Evolutionary conservation across 371 early-diverging fungal species (phyloP).

Genomic region (Mortierella sp.): DNA sequence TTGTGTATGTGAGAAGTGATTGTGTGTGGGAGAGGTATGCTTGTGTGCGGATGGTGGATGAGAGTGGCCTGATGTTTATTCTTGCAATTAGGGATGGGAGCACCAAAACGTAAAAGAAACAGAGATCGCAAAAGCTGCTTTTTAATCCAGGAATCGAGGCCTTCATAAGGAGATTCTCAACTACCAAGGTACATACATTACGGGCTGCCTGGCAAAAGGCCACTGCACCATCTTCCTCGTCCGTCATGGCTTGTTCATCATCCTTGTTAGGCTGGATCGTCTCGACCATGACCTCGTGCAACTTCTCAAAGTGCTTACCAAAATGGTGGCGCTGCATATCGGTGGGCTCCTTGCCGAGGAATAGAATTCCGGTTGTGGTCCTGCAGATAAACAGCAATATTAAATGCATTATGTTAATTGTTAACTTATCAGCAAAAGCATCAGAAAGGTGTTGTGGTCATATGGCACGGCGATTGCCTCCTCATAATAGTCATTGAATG

Average conservation of each 20-base stretch:
- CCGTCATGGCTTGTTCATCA: neutral
- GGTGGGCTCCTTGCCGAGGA: conserved; percentile 3
- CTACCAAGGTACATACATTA: conserved; percentile 7
- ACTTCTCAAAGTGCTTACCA: neutral
- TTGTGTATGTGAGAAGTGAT: too few relatives aligned
- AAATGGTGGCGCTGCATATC: neutral
- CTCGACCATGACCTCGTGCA: neutral
- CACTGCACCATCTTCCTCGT: conserved; percentile 9
- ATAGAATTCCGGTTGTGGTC: neutral
- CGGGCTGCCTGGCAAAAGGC: neutral
- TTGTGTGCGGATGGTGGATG: too few relatives aligned
- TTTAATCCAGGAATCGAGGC: too few relatives aligned
- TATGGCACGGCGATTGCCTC: conserved; percentile 6
- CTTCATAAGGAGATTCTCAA: too few relatives aligned
- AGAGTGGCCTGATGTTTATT: too few relatives aligned
- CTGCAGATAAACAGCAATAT: neutral
- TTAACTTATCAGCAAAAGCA: conserved; percentile 5
- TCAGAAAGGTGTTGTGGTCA: conserved; percentile 4
- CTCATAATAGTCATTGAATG: neutral
- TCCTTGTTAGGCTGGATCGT: neutral
- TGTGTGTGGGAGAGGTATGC: too few relatives aligned
- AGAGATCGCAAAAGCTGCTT: too few relatives aligned
- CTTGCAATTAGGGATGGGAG: too few relatives aligned
- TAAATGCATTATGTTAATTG: neutral
- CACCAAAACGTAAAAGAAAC: too few relatives aligned